These are phyloP conservation scores for Mycena indigotica DNA, from an alignment of 768 basidiomycete genomes.

Conservation along the genomic window DNA sequence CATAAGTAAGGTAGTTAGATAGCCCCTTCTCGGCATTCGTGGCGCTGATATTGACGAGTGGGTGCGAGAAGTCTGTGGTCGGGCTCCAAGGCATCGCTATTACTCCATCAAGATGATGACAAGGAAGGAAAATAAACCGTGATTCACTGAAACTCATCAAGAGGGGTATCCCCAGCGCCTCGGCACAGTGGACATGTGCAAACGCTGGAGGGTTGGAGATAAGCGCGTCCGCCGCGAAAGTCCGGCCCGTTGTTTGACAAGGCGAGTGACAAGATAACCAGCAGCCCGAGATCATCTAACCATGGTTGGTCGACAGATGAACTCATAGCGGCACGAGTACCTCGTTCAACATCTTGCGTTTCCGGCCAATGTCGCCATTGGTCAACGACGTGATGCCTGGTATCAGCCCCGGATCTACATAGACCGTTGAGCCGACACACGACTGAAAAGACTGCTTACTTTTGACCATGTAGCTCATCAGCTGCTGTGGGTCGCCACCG, in stretches of 20 bases:
- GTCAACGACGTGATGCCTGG: conserved; percentile 59
- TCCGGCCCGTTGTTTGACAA: conserved; percentile 41
- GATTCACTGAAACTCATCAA: conserved; percentile 59
- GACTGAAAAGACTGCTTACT: conserved; percentile 41
- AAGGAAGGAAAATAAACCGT: neutral
- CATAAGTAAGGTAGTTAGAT: conserved; percentile 61
- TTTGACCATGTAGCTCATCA: conserved; percentile 76
- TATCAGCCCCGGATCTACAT: conserved; percentile 61
- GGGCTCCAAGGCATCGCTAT: conserved; percentile 70
- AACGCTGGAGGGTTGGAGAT: conserved; percentile 71
- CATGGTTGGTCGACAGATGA: neutral
- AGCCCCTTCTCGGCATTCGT: conserved; percentile 56
- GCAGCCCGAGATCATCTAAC: conserved; percentile 62
- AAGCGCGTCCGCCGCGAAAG: conserved; percentile 64
- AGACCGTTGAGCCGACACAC: conserved; percentile 2
- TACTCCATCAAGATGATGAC: neutral
- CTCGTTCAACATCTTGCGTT: conserved; percentile 58
- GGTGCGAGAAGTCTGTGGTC: conserved; percentile 60
- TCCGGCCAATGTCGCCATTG: conserved; percentile 63
- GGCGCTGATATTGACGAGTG: conserved; percentile 58
- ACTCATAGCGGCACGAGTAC: conserved; percentile 25
- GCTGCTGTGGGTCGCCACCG: conserved; percentile 62
- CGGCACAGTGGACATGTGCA: conserved; percentile 66
- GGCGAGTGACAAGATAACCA: conserved; percentile 56
- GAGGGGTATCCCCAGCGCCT: conserved; percentile 61